Percentiles rank a stretch among this genome's conserved stretches.
phyloP scores from a whole-genome alignment of 2,329 filamentous ascomycete species.

The Colletotrichum phormii region DNA sequence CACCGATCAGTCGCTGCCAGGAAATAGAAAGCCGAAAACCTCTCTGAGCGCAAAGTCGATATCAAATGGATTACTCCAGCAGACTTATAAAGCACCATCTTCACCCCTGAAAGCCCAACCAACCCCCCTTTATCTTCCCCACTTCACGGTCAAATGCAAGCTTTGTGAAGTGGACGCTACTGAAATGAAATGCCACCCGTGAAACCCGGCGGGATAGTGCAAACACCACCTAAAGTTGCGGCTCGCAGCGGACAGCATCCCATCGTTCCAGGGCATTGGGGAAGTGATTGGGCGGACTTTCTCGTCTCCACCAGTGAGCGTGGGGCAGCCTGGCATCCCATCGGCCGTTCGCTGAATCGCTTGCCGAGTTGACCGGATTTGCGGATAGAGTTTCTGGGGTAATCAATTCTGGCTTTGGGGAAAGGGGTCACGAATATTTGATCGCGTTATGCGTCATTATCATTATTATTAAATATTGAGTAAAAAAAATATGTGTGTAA shows the following conservation, averaged over 20 bases:
- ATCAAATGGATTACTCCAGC: too few relatives aligned
- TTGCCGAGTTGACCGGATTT: neutral
- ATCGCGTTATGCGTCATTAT: neutral
- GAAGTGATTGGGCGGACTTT: neutral
- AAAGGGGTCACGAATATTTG: neutral
- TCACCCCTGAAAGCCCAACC: neutral
- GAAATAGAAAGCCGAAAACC: neutral
- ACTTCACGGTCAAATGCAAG: neutral
- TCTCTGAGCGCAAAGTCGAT: neutral
- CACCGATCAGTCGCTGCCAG: too few relatives aligned
- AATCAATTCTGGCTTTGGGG: neutral
- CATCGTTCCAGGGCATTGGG: neutral
- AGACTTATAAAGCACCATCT: neutral
- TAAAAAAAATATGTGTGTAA: too few relatives aligned
- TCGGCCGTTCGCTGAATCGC: neutral
- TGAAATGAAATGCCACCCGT: neutral
- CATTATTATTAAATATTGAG: too few relatives aligned
- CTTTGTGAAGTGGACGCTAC: neutral
- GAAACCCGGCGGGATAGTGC: neutral
- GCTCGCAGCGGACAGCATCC: neutral
- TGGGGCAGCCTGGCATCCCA: neutral
- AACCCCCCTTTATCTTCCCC: neutral
- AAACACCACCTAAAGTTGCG: neutral
- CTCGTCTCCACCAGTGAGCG: slow-evolving; percentile 17
- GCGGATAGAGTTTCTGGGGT: neutral